phyloP scores from a whole-genome alignment of 2,329 filamentous ascomycete genomes.

The Botrytis squamosa region DNA sequence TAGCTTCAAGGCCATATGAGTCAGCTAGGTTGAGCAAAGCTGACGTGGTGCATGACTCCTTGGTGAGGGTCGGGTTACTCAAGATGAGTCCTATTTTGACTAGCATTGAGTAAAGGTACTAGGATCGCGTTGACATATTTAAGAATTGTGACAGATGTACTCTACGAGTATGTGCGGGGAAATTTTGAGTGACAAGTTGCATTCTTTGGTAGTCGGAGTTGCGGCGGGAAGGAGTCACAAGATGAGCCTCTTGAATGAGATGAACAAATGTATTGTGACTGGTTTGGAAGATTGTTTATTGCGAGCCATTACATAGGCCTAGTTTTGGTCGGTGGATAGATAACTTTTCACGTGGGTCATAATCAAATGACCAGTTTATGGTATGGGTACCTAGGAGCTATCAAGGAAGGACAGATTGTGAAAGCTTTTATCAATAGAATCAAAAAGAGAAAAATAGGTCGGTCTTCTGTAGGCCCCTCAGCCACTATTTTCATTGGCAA shows the following conservation, averaged over 20 bases:
- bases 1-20: not conserved
- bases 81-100: not conserved
- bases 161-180: not conserved
- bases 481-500: not conserved
- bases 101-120: not conserved
- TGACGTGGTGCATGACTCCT: constrained; percentile 12
- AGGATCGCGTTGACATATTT: not conserved
- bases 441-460: not conserved
- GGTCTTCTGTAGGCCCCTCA: not conserved
- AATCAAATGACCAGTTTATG: not conserved
- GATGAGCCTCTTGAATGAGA: not conserved
- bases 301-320: not conserved
- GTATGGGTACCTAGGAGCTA: not conserved
- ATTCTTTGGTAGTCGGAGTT: not conserved
- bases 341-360: not conserved
- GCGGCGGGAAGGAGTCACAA: not conserved
- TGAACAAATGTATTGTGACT: not conserved
- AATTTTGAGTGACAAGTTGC: not conserved
- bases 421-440: not conserved
- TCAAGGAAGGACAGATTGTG: not conserved
- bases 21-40: constrained; percentile 10
- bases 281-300: not conserved
- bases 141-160: not conserved
- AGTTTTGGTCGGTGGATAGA: not conserved
- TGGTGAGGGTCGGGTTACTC: not conserved